A percentile compares a stretch with the other conserved stretches of the same genome.
phyloP scores from a whole-genome alignment of 306 rosid species.

The Dalbergia oliveri region DNA sequence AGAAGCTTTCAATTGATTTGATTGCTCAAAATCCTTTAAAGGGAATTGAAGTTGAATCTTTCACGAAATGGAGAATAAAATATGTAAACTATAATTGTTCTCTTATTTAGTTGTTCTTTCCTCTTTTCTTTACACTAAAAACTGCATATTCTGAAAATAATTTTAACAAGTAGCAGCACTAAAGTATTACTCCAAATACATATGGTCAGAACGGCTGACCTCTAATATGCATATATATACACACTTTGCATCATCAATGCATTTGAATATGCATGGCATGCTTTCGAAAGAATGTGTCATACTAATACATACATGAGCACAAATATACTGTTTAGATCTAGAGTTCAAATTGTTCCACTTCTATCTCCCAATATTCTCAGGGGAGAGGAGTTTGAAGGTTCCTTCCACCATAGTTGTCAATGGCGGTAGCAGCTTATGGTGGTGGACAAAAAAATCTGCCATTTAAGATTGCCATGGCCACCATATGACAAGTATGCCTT shows the following conservation, averaged over 20 bases:
- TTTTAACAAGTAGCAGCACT: no score
- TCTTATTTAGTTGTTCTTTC: neutral
- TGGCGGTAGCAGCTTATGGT: no score
- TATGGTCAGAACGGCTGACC: neutral
- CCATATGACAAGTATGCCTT: neutral
- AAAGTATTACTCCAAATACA: neutral
- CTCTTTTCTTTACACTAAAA: neutral
- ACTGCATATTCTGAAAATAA: no score
- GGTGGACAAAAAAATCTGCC: no score
- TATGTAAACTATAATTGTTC: neutral
- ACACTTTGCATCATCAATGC: no score
- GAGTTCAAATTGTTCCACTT: neutral
- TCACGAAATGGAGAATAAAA: neutral
- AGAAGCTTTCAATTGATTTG: neutral
- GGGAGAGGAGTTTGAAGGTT: neutral
- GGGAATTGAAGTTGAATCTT: neutral
- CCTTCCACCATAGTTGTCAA: neutral
- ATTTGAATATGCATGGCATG: neutral
- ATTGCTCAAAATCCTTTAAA: neutral
- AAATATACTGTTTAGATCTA: neutral
- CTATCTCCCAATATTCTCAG: no score
- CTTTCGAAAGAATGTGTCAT: neutral
- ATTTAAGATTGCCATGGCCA: no score
- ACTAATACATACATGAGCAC: neutral
- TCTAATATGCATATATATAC: neutral